Base-by-base conservation (phyloP, 805 yeast species). In the Grigorovia jiainica region DNA sequence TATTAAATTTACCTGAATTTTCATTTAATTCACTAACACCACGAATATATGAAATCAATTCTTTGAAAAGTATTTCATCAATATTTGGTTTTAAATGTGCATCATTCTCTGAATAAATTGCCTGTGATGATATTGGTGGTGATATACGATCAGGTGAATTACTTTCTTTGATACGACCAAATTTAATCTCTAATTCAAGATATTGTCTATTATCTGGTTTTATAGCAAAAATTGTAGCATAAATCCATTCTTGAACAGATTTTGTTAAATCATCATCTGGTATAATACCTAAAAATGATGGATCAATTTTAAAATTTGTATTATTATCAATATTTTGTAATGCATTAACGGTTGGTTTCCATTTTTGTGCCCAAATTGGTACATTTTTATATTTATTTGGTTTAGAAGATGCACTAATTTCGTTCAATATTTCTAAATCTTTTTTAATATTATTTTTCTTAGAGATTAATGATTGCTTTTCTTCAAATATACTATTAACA, bases 171-270 rank as follows among this genome's bases (percentile, higher is more conserved):
- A 84, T 75, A 16, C 76, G 68, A 4, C 94, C 94, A 50, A 81
- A 74, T 55, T 83, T 83, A 54, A 82, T 66, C 62, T 84, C 94
- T 51, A 84, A 62, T 65, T 84, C 94, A 23, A 83, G 68, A 52
- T 67, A 74, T 18, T 79, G 68, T 40, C 72, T 66, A 50, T 68
- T 49, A 46, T 70, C 63, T 33, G 74, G 75, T 32, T 76, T 73
- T 32, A 85, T 72, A 27, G 84, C 84, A 36, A 71, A 71, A 37
- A 87, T 69, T 47, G 84, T 81, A 16, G 94, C 87, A 68, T 82
- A 87, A 7, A 89, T 71, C 97, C 97, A 89, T 51, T 82, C 86
- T 18, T 92, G 82, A 6, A 89, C 77, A 27, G 84, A 76, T 54
- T 89, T 76, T 5, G 89, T 82, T 44, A 85, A 68, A 52, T 86